phyloP scores from a whole-genome alignment of 2,329 filamentous ascomycete species.

The Tolypocladium tropicale region DNA sequence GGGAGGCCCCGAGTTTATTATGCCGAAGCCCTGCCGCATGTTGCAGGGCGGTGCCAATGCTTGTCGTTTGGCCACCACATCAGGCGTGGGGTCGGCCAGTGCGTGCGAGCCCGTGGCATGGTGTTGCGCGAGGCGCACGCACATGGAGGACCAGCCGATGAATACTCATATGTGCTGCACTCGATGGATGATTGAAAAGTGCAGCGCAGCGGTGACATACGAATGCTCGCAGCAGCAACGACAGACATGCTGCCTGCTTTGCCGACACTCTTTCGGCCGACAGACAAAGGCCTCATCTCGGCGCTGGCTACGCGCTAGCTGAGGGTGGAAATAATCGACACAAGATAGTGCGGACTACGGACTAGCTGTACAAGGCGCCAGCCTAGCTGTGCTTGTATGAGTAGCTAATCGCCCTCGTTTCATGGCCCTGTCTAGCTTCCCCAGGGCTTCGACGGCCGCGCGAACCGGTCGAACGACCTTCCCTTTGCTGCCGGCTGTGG shows the following conservation, averaged over 20 bases:
- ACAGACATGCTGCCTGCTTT: not conserved
- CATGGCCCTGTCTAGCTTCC: slow-evolving; percentile 10
- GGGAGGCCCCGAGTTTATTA: not conserved
- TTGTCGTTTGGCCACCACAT: no score
- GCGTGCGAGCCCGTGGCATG: no score
- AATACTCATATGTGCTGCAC: no score
- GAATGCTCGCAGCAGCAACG: not conserved
- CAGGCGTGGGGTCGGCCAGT: no score
- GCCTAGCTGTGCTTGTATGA: no score
- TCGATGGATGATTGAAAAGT: no score
- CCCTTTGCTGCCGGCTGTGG: not conserved
- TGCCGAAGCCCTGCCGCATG: no score
- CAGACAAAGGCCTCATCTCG: not conserved
- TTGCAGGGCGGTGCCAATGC: no score
- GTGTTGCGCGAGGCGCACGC: no score
- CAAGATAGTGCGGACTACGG: no score
- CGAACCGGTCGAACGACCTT: not conserved
- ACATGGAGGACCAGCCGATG: no score
- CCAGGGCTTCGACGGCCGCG: not conserved
- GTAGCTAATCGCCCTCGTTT: slow-evolving; percentile 8
- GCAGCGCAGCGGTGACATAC: not conserved
- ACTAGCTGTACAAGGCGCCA: not conserved
- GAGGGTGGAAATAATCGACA: not conserved
- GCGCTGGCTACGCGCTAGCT: not conserved
- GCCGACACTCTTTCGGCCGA: not conserved